Evolutionary conservation across 169 alveolate species (phyloP), one percentile per base, ranked within the genome.

Genomic region (Plasmodium yoelii): DNA sequence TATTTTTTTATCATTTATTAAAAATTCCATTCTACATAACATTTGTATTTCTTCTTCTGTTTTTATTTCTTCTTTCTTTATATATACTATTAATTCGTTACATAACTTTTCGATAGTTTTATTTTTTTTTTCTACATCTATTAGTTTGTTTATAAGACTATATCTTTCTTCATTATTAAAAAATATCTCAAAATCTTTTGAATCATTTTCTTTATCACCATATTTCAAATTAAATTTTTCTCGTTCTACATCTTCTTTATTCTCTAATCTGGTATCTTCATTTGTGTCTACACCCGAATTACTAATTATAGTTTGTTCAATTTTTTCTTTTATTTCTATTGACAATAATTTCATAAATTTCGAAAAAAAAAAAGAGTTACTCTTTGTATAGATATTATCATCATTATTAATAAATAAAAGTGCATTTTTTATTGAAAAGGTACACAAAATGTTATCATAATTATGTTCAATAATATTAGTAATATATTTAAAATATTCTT

Each of bases 1-100:
- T 42, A 53, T 64, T 18, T 53, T 65, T 59, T 65, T 82, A 51
- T 82, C 84, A 5, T 71, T 57, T 42, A 56, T 56, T 24, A 68
- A 22, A 12, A 34, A 13, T 57, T 82, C 69, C 42, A 82, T 57
- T 19, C 60, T 57, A 24, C 47, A 12, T 2, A 71, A 9, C 53
- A 69, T 15, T 0, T 56, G 42, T 24, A 55, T 68, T 67, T 68
- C 67, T 15, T 82, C 73, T 68, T 82, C 49, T 34, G 39, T 82
- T 39, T 55, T 82, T 42, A 42, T 9, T 46, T 69, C 73, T 69
- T 68, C 88, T 60, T 39, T 9, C 24, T 67, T 59, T 56, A 39
- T 15, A 26, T 2, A 59, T 26, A 24, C 26, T 28, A 56, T 22
- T 18, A 86, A 63, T 15, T 59, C 63, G 34, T 26, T 67, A 24